Evolutionary conservation across 371 early-diverging fungal genomes (phyloP), one percentile per base, ranked within the genome.

Genomic region (Coelomomyces lativittatus): DNA sequence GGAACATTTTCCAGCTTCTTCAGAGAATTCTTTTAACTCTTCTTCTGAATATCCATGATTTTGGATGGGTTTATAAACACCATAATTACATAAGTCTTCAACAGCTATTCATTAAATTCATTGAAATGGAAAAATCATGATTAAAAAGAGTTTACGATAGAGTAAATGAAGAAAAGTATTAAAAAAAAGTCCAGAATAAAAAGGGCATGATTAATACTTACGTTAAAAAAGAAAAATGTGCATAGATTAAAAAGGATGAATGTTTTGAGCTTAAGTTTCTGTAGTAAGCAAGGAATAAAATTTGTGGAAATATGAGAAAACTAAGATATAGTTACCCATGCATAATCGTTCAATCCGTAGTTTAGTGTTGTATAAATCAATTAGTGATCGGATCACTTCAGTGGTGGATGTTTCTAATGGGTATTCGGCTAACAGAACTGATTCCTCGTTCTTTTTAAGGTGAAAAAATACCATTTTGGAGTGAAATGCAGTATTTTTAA

Each of bases 11-110:
- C 51, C 44, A 26, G 52, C 46, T 6, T 12, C 33, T 10, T 44
- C 44, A 3, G 49, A 41, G 15, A 64, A 33, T 17, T 53, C 46
- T 41, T 67, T 64, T 23, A 73, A 52, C 39, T 73, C 66, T 24
- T 70, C 74, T 34, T 67, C 60, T 37, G 56, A 47, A 54, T 66
- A 70, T 6, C 74, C 74, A 11, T 73, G 66, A 44, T 73, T 56
- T 10, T 43, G 37, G 26, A 59, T 58, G 6, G 62, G 70, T 35
- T 67, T 66, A 29, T 52, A 24, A 19, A 59, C 58, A 23, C 74
- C 74, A 49, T 64, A 56, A 39, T 55, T 38, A 11, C 61, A 33
- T 26, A 73, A 57, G 36, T 70, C 74, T 38, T 52, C 53, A 9
- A 50, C 46, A 24, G 63, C 74, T 72, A 47, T 11, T 12, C 21